A percentile compares a stretch with the other conserved stretches of the same genome.
Conservation (phyloP, 2,329 filamentous ascomycete genomes). For the Escovopsis sp. region DNA sequence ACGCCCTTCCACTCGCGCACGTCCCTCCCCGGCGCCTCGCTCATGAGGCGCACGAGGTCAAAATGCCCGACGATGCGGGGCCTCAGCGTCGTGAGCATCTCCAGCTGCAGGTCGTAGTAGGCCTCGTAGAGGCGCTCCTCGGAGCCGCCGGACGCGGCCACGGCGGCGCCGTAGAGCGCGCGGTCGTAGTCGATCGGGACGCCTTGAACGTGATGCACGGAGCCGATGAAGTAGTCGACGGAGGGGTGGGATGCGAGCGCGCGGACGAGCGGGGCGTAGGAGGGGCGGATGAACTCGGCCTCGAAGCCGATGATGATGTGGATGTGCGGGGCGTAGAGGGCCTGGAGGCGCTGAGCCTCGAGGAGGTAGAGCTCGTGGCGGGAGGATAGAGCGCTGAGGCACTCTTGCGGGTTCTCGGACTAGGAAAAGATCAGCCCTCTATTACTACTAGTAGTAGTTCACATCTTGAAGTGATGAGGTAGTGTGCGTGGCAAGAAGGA, state of each 20-base stretch:
- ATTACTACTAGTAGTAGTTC: no score
- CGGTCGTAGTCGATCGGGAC: constrained; percentile 81
- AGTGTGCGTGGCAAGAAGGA: neutral
- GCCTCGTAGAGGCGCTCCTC: constrained; percentile 63
- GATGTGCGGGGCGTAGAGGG: constrained; percentile 55
- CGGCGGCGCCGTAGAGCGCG: constrained; percentile 41
- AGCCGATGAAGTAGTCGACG: constrained; percentile 86
- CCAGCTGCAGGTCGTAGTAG: constrained; percentile 78
- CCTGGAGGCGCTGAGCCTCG: constrained; percentile 60
- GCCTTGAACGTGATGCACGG: constrained; percentile 75
- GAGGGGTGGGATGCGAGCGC: constrained; percentile 46
- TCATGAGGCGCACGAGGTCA: constrained; percentile 74
- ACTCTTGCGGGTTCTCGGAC: constrained; percentile 31
- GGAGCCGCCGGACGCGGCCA: constrained; percentile 24
- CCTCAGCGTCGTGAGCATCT: constrained; percentile 57
- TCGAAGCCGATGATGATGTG: constrained; percentile 82
- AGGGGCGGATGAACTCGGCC: constrained; percentile 74
- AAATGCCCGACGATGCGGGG: constrained; percentile 86
- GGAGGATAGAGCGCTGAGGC: constrained; percentile 31
- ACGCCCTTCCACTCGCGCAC: constrained; percentile 44
- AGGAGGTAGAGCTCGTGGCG: constrained; percentile 57
- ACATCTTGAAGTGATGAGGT: no score
- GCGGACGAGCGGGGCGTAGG: constrained; percentile 40
- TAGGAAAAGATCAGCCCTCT: neutral
- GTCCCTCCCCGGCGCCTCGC: constrained; percentile 48